phyloP scores from a whole-genome alignment of 805 yeast species.

The Metschnikowia lochheadii region DNA sequence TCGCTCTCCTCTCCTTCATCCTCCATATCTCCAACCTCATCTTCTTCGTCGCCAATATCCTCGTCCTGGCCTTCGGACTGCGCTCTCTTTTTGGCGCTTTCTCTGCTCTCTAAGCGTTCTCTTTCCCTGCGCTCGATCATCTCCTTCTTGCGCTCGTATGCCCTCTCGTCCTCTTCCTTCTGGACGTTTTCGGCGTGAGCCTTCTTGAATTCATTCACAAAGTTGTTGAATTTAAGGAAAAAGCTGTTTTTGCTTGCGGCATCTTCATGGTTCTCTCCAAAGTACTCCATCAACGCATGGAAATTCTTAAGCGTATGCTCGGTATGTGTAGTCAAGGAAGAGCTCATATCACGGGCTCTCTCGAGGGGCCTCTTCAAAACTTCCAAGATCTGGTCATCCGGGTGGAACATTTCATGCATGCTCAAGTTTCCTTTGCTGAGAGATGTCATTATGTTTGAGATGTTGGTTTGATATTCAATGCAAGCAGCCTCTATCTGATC shows the following conservation, averaged over 20 bases:
- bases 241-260: slow-evolving; percentile 61
- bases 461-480: slow-evolving; percentile 51
- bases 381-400: slow-evolving; percentile 66
- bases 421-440: slow-evolving; percentile 81
- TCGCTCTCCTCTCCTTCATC: slow-evolving; percentile 11
- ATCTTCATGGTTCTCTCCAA: slow-evolving; percentile 87
- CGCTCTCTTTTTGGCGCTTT: slow-evolving; percentile 1
- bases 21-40: background rate
- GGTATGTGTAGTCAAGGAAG: slow-evolving; percentile 38
- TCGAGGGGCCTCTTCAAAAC: slow-evolving; percentile 65
- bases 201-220: slow-evolving; percentile 71
- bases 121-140: slow-evolving; percentile 23
- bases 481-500: slow-evolving; percentile 81
- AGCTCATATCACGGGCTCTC: slow-evolving; percentile 62
- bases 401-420: slow-evolving; percentile 74
- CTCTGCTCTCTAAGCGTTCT: slow-evolving; percentile 17
- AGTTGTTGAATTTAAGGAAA: slow-evolving; percentile 74
- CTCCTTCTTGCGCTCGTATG: slow-evolving; percentile 35
- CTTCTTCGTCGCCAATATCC: slow-evolving; percentile 13
- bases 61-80: slow-evolving; percentile 7
- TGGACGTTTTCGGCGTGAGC: slow-evolving; percentile 76
- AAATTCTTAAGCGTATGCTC: slow-evolving; percentile 27
- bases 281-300: slow-evolving; percentile 67
- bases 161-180: slow-evolving; percentile 72
- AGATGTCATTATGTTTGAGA: slow-evolving; percentile 69